Evolutionary conservation across 2,329 filamentous ascomycete species (phyloP).

Genomic region (Pseudophaeomoniella oleicola): DNA sequence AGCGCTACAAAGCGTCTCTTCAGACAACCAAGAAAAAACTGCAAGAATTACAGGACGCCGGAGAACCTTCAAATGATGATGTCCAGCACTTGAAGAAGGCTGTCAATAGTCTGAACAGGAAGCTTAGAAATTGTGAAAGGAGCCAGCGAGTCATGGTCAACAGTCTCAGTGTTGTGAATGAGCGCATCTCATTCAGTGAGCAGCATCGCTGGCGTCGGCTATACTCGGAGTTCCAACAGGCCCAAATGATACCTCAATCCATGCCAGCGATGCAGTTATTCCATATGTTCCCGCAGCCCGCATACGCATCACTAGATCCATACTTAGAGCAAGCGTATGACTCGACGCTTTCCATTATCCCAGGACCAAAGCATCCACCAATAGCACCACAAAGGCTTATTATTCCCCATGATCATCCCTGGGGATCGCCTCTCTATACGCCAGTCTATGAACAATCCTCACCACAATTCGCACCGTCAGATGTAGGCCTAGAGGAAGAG

Average conservation of each 20-base stretch:
- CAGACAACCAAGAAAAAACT: conserved; percentile 3
- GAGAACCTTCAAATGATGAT: background rate
- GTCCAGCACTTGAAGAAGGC: conserved; percentile 1
- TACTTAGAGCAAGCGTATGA: background rate
- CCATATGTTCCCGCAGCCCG: background rate
- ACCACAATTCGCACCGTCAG: background rate
- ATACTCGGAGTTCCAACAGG: background rate
- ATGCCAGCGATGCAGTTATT: background rate
- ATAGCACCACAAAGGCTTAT: no score
- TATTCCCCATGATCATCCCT: background rate
- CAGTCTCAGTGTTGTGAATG: conserved; percentile 2
- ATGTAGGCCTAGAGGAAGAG: background rate
- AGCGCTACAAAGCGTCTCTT: conserved; percentile 1
- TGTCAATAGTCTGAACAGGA: conserved; percentile 3
- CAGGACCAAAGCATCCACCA: background rate
- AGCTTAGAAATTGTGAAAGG: conserved; percentile 3
- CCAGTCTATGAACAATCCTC: background rate
- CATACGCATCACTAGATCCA: background rate
- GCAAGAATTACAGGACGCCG: background rate
- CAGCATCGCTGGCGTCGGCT: background rate
- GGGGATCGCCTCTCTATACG: background rate
- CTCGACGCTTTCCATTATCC: no score
- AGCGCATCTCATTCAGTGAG: background rate
- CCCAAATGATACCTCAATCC: background rate
- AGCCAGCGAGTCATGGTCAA: conserved; percentile 1